Evolutionary conservation across 2,329 filamentous ascomycete genomes (phyloP).

Genomic region (Tolypocladium ophioglossoides): DNA sequence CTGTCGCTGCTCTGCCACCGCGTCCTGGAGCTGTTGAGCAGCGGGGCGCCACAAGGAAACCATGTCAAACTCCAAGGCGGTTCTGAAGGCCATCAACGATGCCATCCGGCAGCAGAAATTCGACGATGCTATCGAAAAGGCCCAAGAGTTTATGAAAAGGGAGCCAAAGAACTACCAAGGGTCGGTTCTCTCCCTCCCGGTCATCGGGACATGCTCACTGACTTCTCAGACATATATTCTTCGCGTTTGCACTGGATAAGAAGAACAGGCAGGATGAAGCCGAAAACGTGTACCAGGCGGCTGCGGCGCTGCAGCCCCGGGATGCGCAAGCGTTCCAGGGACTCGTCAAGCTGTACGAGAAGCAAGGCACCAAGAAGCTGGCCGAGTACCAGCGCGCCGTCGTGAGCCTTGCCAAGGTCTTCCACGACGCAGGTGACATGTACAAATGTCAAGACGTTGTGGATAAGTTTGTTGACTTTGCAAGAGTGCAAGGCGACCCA

Average conservation of each 20-base stretch:
- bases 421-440: slow-evolving; percentile 53
- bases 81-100: slow-evolving; percentile 71
- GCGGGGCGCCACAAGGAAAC: not conserved
- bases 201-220: slow-evolving; percentile 3
- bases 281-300: slow-evolving; percentile 64
- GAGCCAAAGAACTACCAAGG: slow-evolving; percentile 77
- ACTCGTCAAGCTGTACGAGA: slow-evolving; percentile 75
- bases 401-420: slow-evolving; percentile 64
- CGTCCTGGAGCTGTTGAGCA: not conserved
- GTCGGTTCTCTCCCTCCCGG: slow-evolving; percentile 30
- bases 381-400: slow-evolving; percentile 65
- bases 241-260: slow-evolving; percentile 78
- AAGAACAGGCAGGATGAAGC: slow-evolving; percentile 60
- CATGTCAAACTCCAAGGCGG: slow-evolving; percentile 55
- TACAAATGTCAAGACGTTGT: slow-evolving; percentile 57
- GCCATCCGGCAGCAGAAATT: slow-evolving; percentile 71
- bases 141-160: slow-evolving; percentile 56
- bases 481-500: slow-evolving; percentile 60
- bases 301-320: slow-evolving; percentile 58
- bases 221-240: slow-evolving; percentile 59
- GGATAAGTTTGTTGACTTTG: slow-evolving; percentile 70
- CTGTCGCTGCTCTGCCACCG: not conserved
- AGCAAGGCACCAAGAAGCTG: slow-evolving; percentile 58
- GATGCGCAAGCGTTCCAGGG: slow-evolving; percentile 90
- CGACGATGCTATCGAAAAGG: slow-evolving; percentile 61